phyloP scores from a whole-genome alignment of 78 protist genomes.

The Chrysochromulina tobinii region DNA sequence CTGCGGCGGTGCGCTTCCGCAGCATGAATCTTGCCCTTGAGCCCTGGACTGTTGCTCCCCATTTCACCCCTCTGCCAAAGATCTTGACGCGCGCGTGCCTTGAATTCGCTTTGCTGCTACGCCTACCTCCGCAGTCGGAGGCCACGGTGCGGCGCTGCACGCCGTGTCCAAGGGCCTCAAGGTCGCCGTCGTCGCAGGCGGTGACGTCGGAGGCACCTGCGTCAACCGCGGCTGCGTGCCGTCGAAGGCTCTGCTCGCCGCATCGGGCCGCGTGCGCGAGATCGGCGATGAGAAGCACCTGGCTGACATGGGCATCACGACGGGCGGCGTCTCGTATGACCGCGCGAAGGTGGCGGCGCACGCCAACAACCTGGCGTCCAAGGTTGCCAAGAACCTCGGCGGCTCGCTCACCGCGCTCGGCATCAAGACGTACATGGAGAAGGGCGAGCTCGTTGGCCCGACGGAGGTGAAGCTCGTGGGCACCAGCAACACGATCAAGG shows the following conservation, averaged over 20 bases:
- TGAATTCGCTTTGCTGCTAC: neutral
- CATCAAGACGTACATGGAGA: slow-evolving; percentile 19
- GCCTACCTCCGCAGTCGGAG: slow-evolving; percentile 10
- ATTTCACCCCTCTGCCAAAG: neutral
- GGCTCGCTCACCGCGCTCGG: slow-evolving; percentile 50
- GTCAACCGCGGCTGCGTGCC: slow-evolving; percentile 63
- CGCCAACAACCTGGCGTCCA: slow-evolving; percentile 22
- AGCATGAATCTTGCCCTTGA: neutral
- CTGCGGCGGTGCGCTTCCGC: neutral
- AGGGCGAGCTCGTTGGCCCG: slow-evolving; percentile 18
- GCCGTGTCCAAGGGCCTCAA: slow-evolving; percentile 38
- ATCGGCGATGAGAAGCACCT: slow-evolving; percentile 16
- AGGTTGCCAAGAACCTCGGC: neutral
- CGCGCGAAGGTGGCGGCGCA: slow-evolving; percentile 29
- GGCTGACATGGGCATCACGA: slow-evolving; percentile 24
- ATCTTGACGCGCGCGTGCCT: neutral
- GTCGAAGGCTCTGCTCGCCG: slow-evolving; percentile 58
- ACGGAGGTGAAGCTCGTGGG: slow-evolving; percentile 21
- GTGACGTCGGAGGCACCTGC: slow-evolving; percentile 56
- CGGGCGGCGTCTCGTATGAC: slow-evolving; percentile 34
- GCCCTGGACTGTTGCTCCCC: neutral
- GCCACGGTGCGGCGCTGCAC: slow-evolving; percentile 63
- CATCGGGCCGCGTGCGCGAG: slow-evolving; percentile 25
- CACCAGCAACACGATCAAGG: neutral
- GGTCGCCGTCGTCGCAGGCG: slow-evolving; percentile 36